Evolutionary conservation across 106 monocot genomes (phyloP).

Genomic region (Dactylorhiza incarnata): DNA sequence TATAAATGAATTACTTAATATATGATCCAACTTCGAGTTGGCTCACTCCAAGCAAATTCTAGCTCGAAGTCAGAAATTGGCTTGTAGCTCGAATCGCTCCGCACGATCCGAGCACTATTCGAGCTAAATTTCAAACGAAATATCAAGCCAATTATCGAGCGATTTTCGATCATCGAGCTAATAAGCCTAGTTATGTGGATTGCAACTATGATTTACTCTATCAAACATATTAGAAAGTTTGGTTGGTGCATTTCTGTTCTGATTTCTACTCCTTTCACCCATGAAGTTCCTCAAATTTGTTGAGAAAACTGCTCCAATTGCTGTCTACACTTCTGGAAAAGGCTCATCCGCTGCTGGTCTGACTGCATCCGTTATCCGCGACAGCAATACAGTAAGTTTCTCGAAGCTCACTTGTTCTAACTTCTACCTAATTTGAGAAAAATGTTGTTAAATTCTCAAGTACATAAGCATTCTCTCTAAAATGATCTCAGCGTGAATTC

Average conservation of each 20-base stretch:
- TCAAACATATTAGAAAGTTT: no score
- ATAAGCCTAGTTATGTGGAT: no score
- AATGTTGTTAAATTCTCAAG: neutral
- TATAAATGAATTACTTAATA: no score
- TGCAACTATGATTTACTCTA: neutral
- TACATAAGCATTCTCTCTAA: neutral
- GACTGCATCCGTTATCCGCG: constrained; percentile 96
- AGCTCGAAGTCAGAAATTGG: no score
- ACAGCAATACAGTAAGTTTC: constrained; percentile 74
- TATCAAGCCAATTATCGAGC: no score
- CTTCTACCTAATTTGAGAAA: neutral
- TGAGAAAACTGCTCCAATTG: constrained; percentile 94
- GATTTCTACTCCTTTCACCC: neutral
- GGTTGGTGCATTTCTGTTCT: neutral
- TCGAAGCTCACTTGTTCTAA: neutral
- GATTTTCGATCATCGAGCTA: no score
- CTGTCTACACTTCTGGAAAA: constrained; percentile 98
- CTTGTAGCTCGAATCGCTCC: no score
- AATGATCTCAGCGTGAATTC: constrained; percentile 78
- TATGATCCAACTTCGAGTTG: no score
- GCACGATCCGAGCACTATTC: no score
- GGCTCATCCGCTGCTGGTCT: constrained; percentile 99
- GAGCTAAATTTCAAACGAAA: no score
- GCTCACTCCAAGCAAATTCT: no score
- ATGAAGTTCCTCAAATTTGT: constrained; percentile 97